Percentiles rank a stretch among this genome's conserved stretches.
These are phyloP conservation scores for Cochlearia excelsa DNA, from an alignment of 345 rosid species.

Conservation along the genomic window DNA sequence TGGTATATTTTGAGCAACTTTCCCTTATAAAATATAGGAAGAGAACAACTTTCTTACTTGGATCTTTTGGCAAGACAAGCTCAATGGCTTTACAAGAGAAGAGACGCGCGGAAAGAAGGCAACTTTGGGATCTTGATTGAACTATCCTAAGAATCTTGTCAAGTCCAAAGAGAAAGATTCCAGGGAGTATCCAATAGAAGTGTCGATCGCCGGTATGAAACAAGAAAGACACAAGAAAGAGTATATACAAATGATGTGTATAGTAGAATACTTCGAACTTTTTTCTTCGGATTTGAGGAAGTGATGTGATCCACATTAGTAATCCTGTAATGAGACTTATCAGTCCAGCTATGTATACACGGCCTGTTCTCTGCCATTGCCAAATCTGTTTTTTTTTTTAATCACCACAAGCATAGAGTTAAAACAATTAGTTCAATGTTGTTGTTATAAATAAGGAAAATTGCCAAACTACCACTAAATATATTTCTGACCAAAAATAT, in stretches of 20 bases:
- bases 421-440: not conserved
- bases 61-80: constrained; percentile 65
- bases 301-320: constrained; percentile 77
- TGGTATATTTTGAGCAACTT: not conserved
- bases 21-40: not conserved
- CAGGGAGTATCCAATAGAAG: constrained; percentile 65
- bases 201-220: constrained; percentile 89
- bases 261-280: constrained; percentile 72
- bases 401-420: constrained; percentile 1
- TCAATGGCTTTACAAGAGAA: constrained; percentile 60
- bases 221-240: constrained; percentile 68
- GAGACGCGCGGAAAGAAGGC: constrained; percentile 52
- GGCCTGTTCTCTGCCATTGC: constrained; percentile 80
- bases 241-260: constrained; percentile 67
- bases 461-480: too few species aligned
- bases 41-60: constrained; percentile 43
- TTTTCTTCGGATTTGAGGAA: constrained; percentile 75
- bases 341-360: constrained; percentile 76
- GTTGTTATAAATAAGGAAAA: not conserved
- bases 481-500: too few species aligned
- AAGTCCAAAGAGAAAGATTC: constrained; percentile 69
- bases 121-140: constrained; percentile 59
- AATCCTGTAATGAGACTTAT: constrained; percentile 55
- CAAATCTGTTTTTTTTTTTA: constrained; percentile 40
- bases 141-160: constrained; percentile 68